Evolutionary conservation across 2,329 filamentous ascomycete genomes (phyloP), one percentile per base, ranked within the genome.

Genomic region (Tympanopsis confertula): DNA sequence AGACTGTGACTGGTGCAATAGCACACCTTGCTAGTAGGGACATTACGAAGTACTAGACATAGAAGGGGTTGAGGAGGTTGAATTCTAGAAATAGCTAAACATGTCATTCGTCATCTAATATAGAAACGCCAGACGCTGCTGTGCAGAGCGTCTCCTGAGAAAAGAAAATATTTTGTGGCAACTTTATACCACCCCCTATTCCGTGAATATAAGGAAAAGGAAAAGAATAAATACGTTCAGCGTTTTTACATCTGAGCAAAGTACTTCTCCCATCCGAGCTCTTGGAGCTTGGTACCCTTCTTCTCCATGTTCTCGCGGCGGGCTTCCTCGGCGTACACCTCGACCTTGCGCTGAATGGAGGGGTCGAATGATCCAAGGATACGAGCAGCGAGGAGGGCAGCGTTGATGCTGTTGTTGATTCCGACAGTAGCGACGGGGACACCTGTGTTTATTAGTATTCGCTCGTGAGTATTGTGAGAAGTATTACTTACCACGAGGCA

Each of bases 381-480:
- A 24, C 62, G 54, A 5, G 53, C 61, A 4, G 62, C 61, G 14
- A 63, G 46, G 35, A 63, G 58, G 4, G 61, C 62, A 7, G 62
- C 62, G 42, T 64, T 65, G 46, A 61, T 55, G 45, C 60, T 62
- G 46, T 65, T 65, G 48, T 65, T 63, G 47, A 64, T 63, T 14
- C 58, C 62, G 20, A 65, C 58, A 2, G 62, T 65, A 22, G 62
- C 61, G 39, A 65, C 61, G 30, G 62, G 62, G 39, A 63, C 61
- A 33, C 62, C 61, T 63, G 40, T 35, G 37, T 51, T 37, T 50
- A 41, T 40, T 39, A 39, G 18, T 26, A 35, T 26, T 13, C 5
- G 20, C 5, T 15, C 38, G 26, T 14, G 40, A 19, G 14, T 5
- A 19, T 12, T 17, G 18, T 35, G 30, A 20, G 35, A 26, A 14